phyloP scores from a whole-genome alignment of 768 basidiomycete species.

The Boletus sp. region DNA sequence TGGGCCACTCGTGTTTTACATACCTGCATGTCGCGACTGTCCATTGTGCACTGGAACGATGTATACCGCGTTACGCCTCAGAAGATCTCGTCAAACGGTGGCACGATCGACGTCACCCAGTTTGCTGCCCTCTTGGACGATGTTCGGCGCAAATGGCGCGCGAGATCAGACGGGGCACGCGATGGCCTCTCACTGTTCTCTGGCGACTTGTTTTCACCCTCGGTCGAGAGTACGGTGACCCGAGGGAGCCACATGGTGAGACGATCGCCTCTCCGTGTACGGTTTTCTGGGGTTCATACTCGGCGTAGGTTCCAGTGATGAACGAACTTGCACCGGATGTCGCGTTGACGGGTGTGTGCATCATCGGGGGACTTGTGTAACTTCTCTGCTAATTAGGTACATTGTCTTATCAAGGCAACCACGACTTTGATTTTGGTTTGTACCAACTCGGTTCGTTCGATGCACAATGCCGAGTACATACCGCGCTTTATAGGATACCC shows the following conservation, averaged over 20 bases:
- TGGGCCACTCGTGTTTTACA: neutral
- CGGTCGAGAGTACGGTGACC: constrained; percentile 82
- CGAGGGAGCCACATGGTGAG: constrained; percentile 88
- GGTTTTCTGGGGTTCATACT: neutral
- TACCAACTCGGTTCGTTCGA: neutral
- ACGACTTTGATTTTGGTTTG: constrained; percentile 87
- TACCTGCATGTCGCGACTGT: constrained; percentile 37
- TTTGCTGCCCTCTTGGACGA: constrained; percentile 71
- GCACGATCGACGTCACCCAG: constrained; percentile 84
- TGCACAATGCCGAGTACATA: neutral
- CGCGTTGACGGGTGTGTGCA: constrained; percentile 65
- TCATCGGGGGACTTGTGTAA: neutral
- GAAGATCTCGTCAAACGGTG: constrained; percentile 50
- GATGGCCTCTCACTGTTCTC: constrained; percentile 85
- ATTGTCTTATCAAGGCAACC: constrained; percentile 58
- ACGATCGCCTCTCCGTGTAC: neutral
- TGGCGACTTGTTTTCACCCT: constrained; percentile 86
- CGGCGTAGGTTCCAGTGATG: constrained; percentile 74
- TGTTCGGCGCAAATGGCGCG: constrained; percentile 56
- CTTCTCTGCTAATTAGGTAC: constrained; percentile 5
- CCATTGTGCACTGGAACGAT: constrained; percentile 74
- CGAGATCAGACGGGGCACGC: constrained; percentile 43
- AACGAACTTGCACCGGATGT: constrained; percentile 79
- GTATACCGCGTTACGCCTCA: constrained; percentile 80
- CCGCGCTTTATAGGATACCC: constrained; percentile 47